Conservation (phyloP, 1,139 yeast species). For the Hyphopichia fennica region DNA sequence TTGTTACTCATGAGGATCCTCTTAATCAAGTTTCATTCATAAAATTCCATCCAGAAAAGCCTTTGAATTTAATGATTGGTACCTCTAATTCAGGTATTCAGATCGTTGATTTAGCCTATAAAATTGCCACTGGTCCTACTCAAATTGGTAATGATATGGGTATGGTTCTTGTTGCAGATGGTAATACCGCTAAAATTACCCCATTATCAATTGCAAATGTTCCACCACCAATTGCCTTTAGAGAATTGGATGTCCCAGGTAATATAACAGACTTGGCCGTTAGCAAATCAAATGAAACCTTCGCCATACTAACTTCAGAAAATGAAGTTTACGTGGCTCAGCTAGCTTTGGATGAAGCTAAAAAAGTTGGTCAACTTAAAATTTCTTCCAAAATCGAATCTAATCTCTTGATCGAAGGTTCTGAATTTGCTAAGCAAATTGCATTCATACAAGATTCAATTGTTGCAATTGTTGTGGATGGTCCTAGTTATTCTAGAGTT, state of each 20-base stretch:
- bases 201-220: slow-evolving; percentile 85
- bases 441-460: slow-evolving; percentile 53
- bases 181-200: slow-evolving; percentile 67
- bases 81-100: slow-evolving; percentile 48
- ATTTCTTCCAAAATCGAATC: slow-evolving; percentile 36
- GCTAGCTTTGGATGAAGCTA: slow-evolving; percentile 28
- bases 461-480: slow-evolving; percentile 61
- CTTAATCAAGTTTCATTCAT: slow-evolving; percentile 45
- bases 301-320: slow-evolving; percentile 56
- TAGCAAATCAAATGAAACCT: slow-evolving; percentile 55
- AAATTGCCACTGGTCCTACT: slow-evolving; percentile 68
- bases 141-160: slow-evolving; percentile 72
- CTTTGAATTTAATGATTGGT: slow-evolving; percentile 70
- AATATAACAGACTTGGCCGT: slow-evolving; percentile 67
- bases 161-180: slow-evolving; percentile 79
- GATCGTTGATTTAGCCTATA: slow-evolving; percentile 68
- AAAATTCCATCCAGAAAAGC: slow-evolving; percentile 89
- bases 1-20: slow-evolving; percentile 25
- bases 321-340: slow-evolving; percentile 24
- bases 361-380: slow-evolving; percentile 48
- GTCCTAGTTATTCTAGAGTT: slow-evolving; percentile 46
- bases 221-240: slow-evolving; percentile 89
- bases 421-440: slow-evolving; percentile 61
- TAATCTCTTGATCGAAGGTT: slow-evolving; percentile 27
- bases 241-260: slow-evolving; percentile 54